Evolutionary conservation across 2,329 filamentous ascomycete genomes (phyloP).

Genomic region (Bipolaris zeicola): DNA sequence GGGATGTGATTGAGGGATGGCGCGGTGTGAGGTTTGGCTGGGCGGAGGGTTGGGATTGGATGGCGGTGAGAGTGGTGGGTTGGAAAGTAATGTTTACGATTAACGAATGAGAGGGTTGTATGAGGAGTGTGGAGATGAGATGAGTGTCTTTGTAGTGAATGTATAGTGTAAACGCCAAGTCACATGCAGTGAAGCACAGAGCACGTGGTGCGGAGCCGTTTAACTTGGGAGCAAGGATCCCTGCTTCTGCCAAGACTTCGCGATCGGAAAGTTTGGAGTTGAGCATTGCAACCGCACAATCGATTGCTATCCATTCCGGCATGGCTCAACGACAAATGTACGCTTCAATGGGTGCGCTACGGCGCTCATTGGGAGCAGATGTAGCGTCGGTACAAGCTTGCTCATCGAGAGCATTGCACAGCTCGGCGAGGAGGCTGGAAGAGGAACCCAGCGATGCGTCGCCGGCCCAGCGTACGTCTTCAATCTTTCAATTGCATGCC

Average conservation of each 20-base stretch:
- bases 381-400: slow-evolving; percentile 23
- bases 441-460: slow-evolving; percentile 27
- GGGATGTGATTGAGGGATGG: background rate
- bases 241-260: slow-evolving; percentile 36
- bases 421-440: slow-evolving; percentile 33
- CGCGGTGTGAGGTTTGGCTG: background rate
- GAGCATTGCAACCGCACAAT: slow-evolving; percentile 13
- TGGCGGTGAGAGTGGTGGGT: background rate
- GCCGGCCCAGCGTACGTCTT: slow-evolving; percentile 15
- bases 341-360: slow-evolving; percentile 41
- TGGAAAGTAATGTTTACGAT: background rate
- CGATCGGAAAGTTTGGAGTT: slow-evolving; percentile 36
- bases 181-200: slow-evolving; percentile 3
- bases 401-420: slow-evolving; percentile 34
- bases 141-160: background rate
- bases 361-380: slow-evolving; percentile 30
- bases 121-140: slow-evolving; percentile 7
- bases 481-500: background rate
- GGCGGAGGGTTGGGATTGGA: background rate
- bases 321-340: slow-evolving; percentile 45
- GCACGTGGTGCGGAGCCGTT: slow-evolving; percentile 19
- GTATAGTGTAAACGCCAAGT: background rate
- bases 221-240: slow-evolving; percentile 16
- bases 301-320: slow-evolving; percentile 26
- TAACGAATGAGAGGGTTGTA: background rate